Evolutionary conservation across 257 asterid species (phyloP).

Genomic region (Echites panduratus): DNA sequence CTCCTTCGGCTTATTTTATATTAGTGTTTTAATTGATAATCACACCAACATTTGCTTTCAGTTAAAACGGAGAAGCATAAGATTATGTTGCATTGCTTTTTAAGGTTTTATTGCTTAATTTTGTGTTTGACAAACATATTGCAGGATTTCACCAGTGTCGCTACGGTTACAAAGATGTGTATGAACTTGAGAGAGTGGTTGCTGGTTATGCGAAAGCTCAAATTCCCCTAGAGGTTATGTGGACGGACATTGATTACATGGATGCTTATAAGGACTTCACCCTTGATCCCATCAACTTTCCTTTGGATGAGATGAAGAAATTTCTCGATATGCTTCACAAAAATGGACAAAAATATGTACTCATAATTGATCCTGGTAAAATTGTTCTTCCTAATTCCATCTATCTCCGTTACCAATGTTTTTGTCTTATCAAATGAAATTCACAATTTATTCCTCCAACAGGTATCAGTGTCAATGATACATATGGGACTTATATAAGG

Average conservation of each 20-base stretch:
- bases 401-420: background rate
- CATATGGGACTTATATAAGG: conserved; percentile 61
- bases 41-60: no score
- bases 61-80: background rate
- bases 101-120: background rate
- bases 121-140: conserved; percentile 2
- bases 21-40: no score
- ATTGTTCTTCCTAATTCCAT: conserved; percentile 8
- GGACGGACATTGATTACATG: conserved; percentile 97
- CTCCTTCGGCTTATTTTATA: no score
- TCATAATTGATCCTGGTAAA: conserved; percentile 93
- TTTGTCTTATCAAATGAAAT: no score
- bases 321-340: conserved; percentile 54
- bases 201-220: conserved; percentile 58
- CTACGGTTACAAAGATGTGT: conserved; percentile 65
- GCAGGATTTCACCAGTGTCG: conserved; percentile 89
- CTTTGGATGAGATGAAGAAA: conserved; percentile 41
- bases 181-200: conserved; percentile 64
- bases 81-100: background rate
- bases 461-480: conserved; percentile 60
- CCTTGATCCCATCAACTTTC: conserved; percentile 73
- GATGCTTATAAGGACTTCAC: conserved; percentile 89
- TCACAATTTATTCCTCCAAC: background rate
- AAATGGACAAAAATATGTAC: conserved; percentile 64
- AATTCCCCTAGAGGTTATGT: conserved; percentile 85